Evolutionary conservation across 495 filamentous ascomycete genomes (phyloP).

Genomic region (Xylaria nigripes): DNA sequence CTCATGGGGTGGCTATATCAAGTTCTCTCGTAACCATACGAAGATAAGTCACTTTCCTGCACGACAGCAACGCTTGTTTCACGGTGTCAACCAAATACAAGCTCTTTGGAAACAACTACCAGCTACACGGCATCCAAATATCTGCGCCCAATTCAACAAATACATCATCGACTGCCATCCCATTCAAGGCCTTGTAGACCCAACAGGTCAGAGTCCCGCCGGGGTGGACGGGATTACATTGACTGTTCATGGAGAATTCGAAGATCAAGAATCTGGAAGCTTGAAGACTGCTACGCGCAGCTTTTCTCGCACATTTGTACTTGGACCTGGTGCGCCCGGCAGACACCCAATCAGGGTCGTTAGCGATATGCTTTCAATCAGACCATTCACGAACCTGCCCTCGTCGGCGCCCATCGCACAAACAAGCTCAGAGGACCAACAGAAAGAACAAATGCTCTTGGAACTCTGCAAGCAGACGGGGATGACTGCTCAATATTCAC

Average conservation of each 20-base stretch:
- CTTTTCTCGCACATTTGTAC: slow-evolving; percentile 77
- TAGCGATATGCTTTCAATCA: slow-evolving; percentile 67
- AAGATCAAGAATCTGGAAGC: slow-evolving; percentile 54
- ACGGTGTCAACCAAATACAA: slow-evolving; percentile 57
- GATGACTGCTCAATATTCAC: slow-evolving; percentile 64
- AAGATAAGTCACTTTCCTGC: slow-evolving; percentile 53
- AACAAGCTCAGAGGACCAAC: slow-evolving; percentile 6
- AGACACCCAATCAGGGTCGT: slow-evolving; percentile 63
- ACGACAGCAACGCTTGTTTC: slow-evolving; percentile 55
- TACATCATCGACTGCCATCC: slow-evolving; percentile 81
- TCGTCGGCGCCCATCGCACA: slow-evolving; percentile 15
- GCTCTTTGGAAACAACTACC: slow-evolving; percentile 64
- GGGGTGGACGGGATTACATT: slow-evolving; percentile 74
- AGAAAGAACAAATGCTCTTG: slow-evolving; percentile 54
- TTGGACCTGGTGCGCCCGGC: slow-evolving; percentile 61
- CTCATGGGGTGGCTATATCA: slow-evolving; percentile 68
- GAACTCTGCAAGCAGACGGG: slow-evolving; percentile 60
- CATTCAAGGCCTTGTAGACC: slow-evolving; percentile 62
- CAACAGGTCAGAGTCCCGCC: slow-evolving; percentile 49
- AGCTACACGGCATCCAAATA: slow-evolving; percentile 63
- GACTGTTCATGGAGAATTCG: slow-evolving; percentile 73
- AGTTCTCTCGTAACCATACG: slow-evolving; percentile 70
- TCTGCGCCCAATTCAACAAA: slow-evolving; percentile 50
- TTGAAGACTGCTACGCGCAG: slow-evolving; percentile 53
- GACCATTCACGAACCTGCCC: slow-evolving; percentile 45